These are phyloP conservation scores for Pittosporum tobira DNA, from an alignment of 129 eudicot genomes.

Conservation along the genomic window DNA sequence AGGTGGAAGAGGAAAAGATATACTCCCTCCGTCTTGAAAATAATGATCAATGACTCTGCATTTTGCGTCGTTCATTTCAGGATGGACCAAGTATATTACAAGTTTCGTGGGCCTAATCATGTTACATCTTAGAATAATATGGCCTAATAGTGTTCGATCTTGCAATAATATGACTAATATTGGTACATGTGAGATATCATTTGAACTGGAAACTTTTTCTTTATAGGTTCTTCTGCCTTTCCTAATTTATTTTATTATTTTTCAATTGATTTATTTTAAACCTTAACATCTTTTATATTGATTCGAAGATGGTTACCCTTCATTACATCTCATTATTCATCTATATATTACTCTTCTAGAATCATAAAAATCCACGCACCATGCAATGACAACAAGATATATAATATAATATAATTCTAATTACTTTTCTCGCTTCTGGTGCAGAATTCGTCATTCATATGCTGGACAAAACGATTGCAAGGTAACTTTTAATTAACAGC, in stretches of 20 bases:
- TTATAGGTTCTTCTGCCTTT: background rate
- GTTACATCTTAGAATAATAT: conserved; percentile 5
- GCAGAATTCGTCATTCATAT: conserved; percentile 71
- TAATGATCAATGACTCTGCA: too few relatives aligned
- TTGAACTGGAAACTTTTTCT: background rate
- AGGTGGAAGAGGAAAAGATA: background rate
- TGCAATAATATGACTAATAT: too few relatives aligned
- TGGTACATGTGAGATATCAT: background rate
- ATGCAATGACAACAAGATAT: too few relatives aligned
- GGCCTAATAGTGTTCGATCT: too few relatives aligned
- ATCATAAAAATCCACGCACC: background rate
- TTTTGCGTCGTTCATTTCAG: too few relatives aligned
- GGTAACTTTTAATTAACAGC: conserved; percentile 31
- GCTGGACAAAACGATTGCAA: conserved; percentile 67
- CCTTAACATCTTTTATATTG: background rate
- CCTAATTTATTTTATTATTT: too few relatives aligned
- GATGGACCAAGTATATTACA: too few relatives aligned
- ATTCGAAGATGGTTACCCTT: background rate
- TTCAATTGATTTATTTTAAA: too few relatives aligned
- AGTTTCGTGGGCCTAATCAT: conserved; percentile 14
- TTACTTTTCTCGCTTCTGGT: background rate
- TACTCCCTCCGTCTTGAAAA: too few relatives aligned
- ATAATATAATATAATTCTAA: too few relatives aligned
- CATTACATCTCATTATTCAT: background rate
- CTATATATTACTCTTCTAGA: conserved; percentile 5